Evolutionary conservation across 495 filamentous ascomycete species (phyloP).

Genomic region (Haplographium delicatum): DNA sequence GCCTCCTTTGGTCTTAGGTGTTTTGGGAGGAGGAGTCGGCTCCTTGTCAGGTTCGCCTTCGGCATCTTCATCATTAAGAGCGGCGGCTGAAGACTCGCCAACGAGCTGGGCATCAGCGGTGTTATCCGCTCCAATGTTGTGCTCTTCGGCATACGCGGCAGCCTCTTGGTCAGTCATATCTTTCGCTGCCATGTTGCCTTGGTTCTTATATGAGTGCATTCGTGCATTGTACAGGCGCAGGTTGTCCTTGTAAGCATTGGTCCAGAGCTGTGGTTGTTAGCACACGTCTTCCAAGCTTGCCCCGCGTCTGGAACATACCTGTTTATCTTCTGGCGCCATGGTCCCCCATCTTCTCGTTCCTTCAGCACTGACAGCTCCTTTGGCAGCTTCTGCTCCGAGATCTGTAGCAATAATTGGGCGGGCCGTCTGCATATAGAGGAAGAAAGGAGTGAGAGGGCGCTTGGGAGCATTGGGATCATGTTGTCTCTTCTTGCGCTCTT

Average conservation of each 20-base stretch:
- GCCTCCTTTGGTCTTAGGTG: constrained; percentile 38
- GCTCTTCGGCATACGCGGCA: constrained; percentile 49
- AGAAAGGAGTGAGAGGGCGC: constrained; percentile 87
- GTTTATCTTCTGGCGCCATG: constrained; percentile 68
- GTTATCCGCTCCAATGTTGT: constrained; percentile 32
- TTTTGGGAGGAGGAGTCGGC: constrained; percentile 48
- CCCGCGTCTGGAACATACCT: constrained; percentile 60
- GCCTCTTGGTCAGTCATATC: constrained; percentile 57
- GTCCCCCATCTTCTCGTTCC: constrained; percentile 75
- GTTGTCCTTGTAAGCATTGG: constrained; percentile 69
- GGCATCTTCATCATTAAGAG: constrained; percentile 50
- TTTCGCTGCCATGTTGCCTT: constrained; percentile 56
- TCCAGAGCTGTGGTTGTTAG: constrained; percentile 53
- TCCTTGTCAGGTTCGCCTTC: constrained; percentile 49
- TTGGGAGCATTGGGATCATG: constrained; percentile 94
- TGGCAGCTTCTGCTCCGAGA: constrained; percentile 61
- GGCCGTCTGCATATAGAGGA: constrained; percentile 84
- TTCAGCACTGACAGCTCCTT: constrained; percentile 77
- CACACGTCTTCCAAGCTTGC: background rate
- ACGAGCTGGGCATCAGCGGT: constrained; percentile 21
- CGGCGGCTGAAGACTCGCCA: constrained; percentile 42
- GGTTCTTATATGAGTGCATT: constrained; percentile 70
- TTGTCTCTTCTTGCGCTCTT: constrained; percentile 81
- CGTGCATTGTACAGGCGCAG: constrained; percentile 67
- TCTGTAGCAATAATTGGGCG: constrained; percentile 71